phyloP scores from a whole-genome alignment of 2,329 filamentous ascomycete species.

The Penicillium fuscoglaucum region DNA sequence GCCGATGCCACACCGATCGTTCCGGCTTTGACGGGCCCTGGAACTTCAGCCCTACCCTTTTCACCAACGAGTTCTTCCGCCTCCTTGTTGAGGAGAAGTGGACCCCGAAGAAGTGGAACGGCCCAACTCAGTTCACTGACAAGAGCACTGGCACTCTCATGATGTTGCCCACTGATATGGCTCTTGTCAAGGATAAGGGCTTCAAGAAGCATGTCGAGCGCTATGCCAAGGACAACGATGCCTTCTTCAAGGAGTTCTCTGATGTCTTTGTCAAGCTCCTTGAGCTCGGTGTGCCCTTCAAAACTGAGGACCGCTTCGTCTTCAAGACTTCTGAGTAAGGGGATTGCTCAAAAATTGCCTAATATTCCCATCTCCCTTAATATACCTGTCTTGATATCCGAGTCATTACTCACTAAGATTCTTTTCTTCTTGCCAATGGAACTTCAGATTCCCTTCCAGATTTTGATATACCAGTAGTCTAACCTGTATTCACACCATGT shows the following conservation, averaged over 20 bases:
- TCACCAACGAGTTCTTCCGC: constrained; percentile 95
- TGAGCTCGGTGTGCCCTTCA: constrained; percentile 91
- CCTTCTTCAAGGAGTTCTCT: constrained; percentile 92
- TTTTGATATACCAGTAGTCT: neutral
- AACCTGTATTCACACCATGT: neutral
- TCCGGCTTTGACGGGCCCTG: constrained; percentile 86
- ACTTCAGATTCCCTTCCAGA: neutral
- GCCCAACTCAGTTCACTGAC: constrained; percentile 88
- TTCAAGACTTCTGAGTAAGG: constrained; percentile 61
- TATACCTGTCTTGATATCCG: constrained; percentile 27
- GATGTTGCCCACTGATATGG: constrained; percentile 96
- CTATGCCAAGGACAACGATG: constrained; percentile 87
- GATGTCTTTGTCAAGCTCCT: constrained; percentile 78
- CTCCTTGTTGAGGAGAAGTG: constrained; percentile 90
- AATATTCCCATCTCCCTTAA: neutral
- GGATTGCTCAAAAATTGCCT: neutral
- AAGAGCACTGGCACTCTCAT: constrained; percentile 83
- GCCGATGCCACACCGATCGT: constrained; percentile 85
- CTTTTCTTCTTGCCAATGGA: neutral
- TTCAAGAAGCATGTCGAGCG: constrained; percentile 79
- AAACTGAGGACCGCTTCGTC: constrained; percentile 58
- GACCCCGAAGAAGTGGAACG: constrained; percentile 87
- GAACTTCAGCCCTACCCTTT: constrained; percentile 85
- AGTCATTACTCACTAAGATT: constrained; percentile 9
- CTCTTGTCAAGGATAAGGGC: constrained; percentile 80